phyloP scores from a whole-genome alignment of 1,284 basidiomycete species.

The Ganoderma sp. region DNA sequence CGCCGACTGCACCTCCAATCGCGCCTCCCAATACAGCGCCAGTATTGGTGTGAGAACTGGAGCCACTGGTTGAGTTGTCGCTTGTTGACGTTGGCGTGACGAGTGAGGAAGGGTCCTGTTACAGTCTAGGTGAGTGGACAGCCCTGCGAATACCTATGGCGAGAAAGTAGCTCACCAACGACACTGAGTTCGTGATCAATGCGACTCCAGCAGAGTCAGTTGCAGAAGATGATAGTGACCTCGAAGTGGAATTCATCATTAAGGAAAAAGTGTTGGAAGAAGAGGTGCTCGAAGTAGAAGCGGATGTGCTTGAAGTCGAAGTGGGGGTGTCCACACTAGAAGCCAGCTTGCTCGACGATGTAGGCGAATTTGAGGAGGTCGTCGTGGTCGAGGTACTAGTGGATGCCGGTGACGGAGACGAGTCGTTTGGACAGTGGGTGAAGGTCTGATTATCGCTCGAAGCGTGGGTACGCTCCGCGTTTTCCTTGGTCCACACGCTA shows the following conservation, averaged over 20 bases:
- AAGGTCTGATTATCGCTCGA: conserved; percentile 27
- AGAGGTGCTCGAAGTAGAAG: not conserved
- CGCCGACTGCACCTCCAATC: conserved; percentile 8
- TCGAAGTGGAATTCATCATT: not conserved
- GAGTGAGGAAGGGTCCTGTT: not conserved
- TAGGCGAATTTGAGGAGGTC: not conserved
- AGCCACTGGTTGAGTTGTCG: not conserved
- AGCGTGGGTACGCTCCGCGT: conserved; percentile 17
- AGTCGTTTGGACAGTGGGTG: conserved; percentile 24
- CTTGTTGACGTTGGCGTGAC: not conserved
- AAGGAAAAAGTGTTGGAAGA: not conserved
- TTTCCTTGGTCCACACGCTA: conserved; percentile 30
- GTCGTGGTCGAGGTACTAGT: not conserved
- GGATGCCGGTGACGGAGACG: not conserved
- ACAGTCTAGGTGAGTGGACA: not conserved
- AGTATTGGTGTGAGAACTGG: not conserved
- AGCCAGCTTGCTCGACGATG: not conserved
- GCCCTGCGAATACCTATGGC: not conserved
- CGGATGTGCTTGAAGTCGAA: not conserved
- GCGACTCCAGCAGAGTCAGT: not conserved
- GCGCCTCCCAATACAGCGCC: not conserved
- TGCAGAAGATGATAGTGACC: not conserved
- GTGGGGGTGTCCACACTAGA: not conserved
- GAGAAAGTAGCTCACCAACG: not conserved
- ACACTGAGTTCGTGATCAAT: not conserved